Evolutionary conservation across 2,329 filamentous ascomycete genomes (phyloP), one percentile per base, ranked within the genome.

Genomic region (Domatiomyces catenatus): DNA sequence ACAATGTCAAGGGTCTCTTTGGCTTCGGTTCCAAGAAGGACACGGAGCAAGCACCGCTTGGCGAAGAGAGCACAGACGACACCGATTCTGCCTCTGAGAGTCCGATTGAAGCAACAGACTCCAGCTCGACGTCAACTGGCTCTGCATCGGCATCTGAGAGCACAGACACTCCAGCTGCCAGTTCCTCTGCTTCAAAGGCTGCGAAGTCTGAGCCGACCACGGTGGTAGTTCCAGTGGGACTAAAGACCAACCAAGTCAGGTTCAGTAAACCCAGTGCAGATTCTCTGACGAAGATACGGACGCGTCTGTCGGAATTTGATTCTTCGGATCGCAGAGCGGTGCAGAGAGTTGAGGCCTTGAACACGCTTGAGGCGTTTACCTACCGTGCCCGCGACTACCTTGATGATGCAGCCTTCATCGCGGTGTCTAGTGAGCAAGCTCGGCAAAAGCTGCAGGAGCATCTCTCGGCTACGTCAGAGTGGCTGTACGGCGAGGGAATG

Each of bases 1-100:
- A 94, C 62, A 89, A 87, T 44, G 86, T 96, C 58, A 98, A 98
- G 75, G 93, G 89, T 57, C 78, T 95, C 55, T 93, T 98, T 63
- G 92, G 92, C 5, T 89, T 96, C 63, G 92, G 90, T 22, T 85
- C 85, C 62, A 87, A 86, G 69, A 94, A 94, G 69, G 84, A 84
- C 56, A 58, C 58, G 28, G 85, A 90, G 50, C 84, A 94, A 67
- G 75, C 77, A 55, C 71, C 76, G 6, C 63, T 94, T 32, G 75
- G 78, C 52, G 84, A 82, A 47, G 75, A 76, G 19, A 78, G 75
- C 43, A 63, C 68, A 1, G 72, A 75, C 49, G 72, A 60, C 26
- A 61, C 65, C 5, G 61, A 66, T 12, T 57, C 60, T 17, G 62
- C 61, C 3, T 47, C 50, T 15, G 39, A 47, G 17, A 58, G 54